These are phyloP conservation scores for Echria macrotheca DNA, from an alignment of 495 filamentous ascomycete species.

Conservation along the genomic window DNA sequence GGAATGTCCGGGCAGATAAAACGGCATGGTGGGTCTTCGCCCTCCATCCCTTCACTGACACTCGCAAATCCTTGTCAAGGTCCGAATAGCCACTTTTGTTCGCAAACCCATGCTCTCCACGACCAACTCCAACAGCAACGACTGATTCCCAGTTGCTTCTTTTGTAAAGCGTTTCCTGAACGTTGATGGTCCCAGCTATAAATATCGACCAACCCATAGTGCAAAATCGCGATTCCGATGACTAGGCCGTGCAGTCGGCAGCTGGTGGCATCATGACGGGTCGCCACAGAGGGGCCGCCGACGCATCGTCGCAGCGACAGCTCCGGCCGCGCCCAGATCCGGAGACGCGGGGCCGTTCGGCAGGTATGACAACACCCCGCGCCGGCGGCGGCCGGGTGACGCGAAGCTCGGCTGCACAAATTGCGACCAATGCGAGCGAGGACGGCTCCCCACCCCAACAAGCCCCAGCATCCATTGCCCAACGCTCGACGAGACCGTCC, in stretches of 20 bases:
- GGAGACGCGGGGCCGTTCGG: conserved; percentile 12
- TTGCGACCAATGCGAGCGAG: conserved; percentile 1
- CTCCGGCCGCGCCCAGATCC: conserved; percentile 24
- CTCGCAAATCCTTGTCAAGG: no score
- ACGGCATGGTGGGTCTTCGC: neutral
- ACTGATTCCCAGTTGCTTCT: no score
- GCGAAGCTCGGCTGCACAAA: conserved; percentile 13
- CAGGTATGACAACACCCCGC: conserved; percentile 13
- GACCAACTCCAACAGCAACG: no score
- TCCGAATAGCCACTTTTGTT: no score
- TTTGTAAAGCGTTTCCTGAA: no score
- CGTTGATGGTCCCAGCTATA: no score
- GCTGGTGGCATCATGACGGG: no score
- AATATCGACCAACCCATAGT: no score
- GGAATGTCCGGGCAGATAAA: neutral
- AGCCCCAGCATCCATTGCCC: neutral
- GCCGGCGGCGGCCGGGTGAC: conserved; percentile 18
- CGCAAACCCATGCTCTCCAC: no score
- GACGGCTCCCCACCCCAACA: neutral
- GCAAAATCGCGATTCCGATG: no score
- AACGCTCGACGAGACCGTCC: neutral
- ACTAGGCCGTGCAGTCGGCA: no score
- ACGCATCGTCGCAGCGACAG: conserved; percentile 12
- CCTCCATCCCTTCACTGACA: neutral
- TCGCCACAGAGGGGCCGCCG: no score